Base-by-base conservation (phyloP, 495 filamentous ascomycete genomes). In the Hypomontagnella submonticulosa region DNA sequence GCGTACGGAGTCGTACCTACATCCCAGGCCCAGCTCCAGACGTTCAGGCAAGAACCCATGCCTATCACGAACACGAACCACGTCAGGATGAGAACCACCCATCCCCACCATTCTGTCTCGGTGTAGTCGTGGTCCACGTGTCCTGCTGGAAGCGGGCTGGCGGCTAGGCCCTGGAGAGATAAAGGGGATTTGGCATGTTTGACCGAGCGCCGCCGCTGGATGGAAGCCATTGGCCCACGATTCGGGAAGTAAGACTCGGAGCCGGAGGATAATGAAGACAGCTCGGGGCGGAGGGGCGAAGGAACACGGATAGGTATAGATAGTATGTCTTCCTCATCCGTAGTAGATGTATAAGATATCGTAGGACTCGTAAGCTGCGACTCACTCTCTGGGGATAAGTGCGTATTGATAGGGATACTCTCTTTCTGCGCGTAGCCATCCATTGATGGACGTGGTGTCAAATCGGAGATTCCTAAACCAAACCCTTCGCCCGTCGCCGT, bases 21-120 rank as follows among this genome's bases (percentile, higher is more conserved):
- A 79, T 97, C 95, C 95, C 95, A 98, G 0, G 95, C 94, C 95
- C 95, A 99, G 74, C 88, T 95, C 95, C 95, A 99, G n/a, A 97
- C 88, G n/a, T 89, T 95, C 12, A 97, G 84, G 72, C 93, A 97
- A 37, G 89, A 93, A 27, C 95, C 95, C 88, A 98, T 97, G 20
- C 95, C 95, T 1, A 93, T 86, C 27, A 97, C 92, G 72, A 98
- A 97, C 20, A 97, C 92, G 20, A 93, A 74, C 95, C 95, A 99
- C 1, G 95, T 99, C 51, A 89, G 87, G 33, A 89, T 76, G 20
- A 98, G 80, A 3, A 99, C 88, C 1, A 97, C 88, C 91, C 92
- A 98, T 2, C 95, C 95, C 93, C 93, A 99, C 87, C 89, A 95
- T 70, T 90, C 92, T 12, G 95, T 99, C 77, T 97, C 93, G 44